Evolutionary conservation across 2,329 filamentous ascomycete species (phyloP), one percentile per base, ranked within the genome.

Genomic region (Nemania diffusa): DNA sequence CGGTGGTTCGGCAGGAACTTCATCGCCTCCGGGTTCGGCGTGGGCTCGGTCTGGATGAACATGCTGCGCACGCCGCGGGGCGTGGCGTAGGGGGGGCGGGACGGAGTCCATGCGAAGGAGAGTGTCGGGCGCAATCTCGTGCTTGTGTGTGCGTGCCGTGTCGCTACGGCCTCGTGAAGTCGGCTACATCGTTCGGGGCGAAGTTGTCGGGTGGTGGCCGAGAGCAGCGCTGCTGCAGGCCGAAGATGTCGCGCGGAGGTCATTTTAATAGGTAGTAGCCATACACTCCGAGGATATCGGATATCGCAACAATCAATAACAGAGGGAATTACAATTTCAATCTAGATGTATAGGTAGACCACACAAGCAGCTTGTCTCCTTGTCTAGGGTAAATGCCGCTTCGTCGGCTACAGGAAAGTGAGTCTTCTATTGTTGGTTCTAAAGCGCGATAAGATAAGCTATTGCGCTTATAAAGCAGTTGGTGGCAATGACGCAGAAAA

Each of bases 41-140:
- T 99, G 72, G 87, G 88, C 78, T 98, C 95, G 5, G 95, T 98
- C 82, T 99, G 96, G 77, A 99, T 99, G 84, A 98, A 99, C 80
- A 99, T 97, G 26, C 90, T 94, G 71, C 95, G 90, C 67, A 78
- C 79, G 57, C 82, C 81, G 61, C 76, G 75, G 32, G 78, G 75
- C 57, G 65, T 56, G 17, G 68, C 44, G 67, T 72, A 70, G 48
- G 76, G 59, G 24, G 65, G 60, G 65, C 57, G 7, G 53, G 51
- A 27, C 20, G 46, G 40, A 46, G 50, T 26, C 20, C 27, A n/a
- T 1, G 60, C 56, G 2, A 62, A 62, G 26, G 53, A 59, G 27
- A 68, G 32, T 15, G 60, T 64, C 37, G 70, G 68, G 56, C 72
- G 60, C 50, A 57, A 68, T 44, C 68, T 71, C 9, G 73, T 70